Percentiles rank a stretch among this genome's conserved stretches.
Conservation (phyloP, 2,329 filamentous ascomycete genomes). For the Colletotrichum salicis region DNA sequence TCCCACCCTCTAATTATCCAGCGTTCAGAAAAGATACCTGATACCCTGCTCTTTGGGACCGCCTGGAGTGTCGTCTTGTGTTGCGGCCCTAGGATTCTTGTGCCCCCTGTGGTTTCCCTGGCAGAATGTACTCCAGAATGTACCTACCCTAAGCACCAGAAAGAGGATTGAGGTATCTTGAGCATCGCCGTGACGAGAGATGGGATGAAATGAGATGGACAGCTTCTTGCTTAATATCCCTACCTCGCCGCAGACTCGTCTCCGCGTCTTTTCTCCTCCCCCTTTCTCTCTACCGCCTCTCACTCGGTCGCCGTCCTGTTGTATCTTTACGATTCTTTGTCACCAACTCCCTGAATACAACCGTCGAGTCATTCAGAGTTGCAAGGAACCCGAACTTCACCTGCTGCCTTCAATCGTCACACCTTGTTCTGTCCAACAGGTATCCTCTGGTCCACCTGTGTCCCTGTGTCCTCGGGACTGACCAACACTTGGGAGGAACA, state of each 20-base stretch:
- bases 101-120: not conserved
- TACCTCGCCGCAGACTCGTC: slow-evolving; percentile 9
- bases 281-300: slow-evolving; percentile 21
- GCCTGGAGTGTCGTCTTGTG: slow-evolving; percentile 19
- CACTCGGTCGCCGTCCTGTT: slow-evolving; percentile 32
- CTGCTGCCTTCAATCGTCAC: not conserved
- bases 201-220: slow-evolving; percentile 1
- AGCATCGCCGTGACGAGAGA: not conserved
- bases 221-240: slow-evolving; percentile 18
- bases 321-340: slow-evolving; percentile 9
- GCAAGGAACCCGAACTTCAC: slow-evolving; percentile 6
- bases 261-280: not conserved
- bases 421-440: not conserved
- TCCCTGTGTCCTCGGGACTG: slow-evolving; percentile 4
- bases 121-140: not conserved
- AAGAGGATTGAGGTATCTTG: not conserved
- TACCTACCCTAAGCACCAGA: not conserved
- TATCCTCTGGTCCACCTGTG: slow-evolving; percentile 4
- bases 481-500: slow-evolving; percentile 20
- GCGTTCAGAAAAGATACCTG: not conserved
- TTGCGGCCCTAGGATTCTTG: not conserved
- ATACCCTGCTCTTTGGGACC: not conserved
- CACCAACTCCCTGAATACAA: slow-evolving; percentile 12
- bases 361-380: slow-evolving; percentile 28
- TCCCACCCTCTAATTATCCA: not conserved